Percentiles rank a stretch among this genome's conserved stretches.
Evolutionary conservation across 2,329 filamentous ascomycete species (phyloP).

Genomic region (Ceratocystis lukuohia): DNA sequence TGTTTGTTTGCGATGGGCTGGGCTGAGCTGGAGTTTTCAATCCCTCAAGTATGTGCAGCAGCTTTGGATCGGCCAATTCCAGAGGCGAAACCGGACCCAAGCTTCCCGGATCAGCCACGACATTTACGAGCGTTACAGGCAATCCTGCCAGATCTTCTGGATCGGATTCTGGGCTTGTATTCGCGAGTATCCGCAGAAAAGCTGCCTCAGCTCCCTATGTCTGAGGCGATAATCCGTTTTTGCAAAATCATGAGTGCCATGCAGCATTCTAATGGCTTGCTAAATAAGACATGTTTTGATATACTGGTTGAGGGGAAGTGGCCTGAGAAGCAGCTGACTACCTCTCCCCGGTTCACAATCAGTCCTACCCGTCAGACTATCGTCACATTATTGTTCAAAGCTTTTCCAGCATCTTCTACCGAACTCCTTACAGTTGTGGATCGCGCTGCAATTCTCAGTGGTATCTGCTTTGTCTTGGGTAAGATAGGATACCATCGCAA

Average conservation of each 20-base stretch:
- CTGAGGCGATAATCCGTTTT: conserved; percentile 61
- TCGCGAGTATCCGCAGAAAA: conserved; percentile 56
- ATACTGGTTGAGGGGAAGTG: conserved; percentile 52
- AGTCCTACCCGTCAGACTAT: conserved; percentile 50
- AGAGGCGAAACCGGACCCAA: conserved; percentile 25
- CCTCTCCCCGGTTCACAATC: conserved; percentile 43
- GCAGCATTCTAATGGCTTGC: conserved; percentile 49
- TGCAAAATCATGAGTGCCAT: conserved; percentile 55
- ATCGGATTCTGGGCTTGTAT: conserved; percentile 62
- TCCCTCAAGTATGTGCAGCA: conserved; percentile 45
- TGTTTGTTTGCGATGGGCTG: conserved; percentile 74
- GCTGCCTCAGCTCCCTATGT: conserved; percentile 55
- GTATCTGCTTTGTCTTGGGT: conserved; percentile 75
- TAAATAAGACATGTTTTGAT: conserved; percentile 47
- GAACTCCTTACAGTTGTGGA: conserved; percentile 61
- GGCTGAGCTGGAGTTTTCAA: conserved; percentile 68
- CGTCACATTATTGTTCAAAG: conserved; percentile 50
- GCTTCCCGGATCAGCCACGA: conserved; percentile 35
- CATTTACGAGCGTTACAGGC: conserved; percentile 41
- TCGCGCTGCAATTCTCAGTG: conserved; percentile 64
- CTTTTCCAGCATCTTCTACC: conserved; percentile 53
- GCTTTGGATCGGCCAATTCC: conserved; percentile 37
- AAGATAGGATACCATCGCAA: conserved; percentile 71
- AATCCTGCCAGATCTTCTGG: conserved; percentile 59
- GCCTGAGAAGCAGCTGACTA: conserved; percentile 36